Evolutionary conservation across 2,329 filamentous ascomycete genomes (phyloP).

Genomic region (Talaromyces sp.): DNA sequence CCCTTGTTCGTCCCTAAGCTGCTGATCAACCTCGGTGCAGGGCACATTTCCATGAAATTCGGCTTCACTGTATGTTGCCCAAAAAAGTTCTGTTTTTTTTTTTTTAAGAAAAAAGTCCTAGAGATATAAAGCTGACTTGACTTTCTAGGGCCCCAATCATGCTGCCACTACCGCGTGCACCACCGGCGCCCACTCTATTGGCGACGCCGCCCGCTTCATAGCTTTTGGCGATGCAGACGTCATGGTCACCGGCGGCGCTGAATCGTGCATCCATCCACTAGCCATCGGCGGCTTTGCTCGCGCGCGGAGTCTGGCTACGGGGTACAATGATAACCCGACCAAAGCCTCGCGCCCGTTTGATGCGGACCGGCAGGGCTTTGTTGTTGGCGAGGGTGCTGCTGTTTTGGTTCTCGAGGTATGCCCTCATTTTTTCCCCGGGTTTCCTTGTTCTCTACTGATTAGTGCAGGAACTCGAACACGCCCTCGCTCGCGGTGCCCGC

Average conservation of each 20-base stretch:
- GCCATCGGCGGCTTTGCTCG: slow-evolving; percentile 88
- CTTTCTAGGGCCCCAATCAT: slow-evolving; percentile 74
- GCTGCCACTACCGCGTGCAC: slow-evolving; percentile 92
- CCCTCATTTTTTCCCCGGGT: background rate
- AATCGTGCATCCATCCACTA: slow-evolving; percentile 92
- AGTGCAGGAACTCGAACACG: slow-evolving; percentile 71
- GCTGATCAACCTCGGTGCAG: slow-evolving; percentile 90
- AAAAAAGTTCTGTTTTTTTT: no score
- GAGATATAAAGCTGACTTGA: background rate
- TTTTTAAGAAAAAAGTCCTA: no score
- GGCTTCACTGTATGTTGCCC: slow-evolving; percentile 57
- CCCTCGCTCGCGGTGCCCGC: slow-evolving; percentile 66
- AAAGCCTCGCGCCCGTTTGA: slow-evolving; percentile 85
- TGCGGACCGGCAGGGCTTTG: slow-evolving; percentile 71
- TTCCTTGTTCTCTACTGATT: background rate
- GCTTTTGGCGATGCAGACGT: slow-evolving; percentile 86
- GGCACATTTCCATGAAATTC: slow-evolving; percentile 89
- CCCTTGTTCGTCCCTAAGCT: slow-evolving; percentile 90
- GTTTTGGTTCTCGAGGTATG: slow-evolving; percentile 73
- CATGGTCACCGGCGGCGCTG: slow-evolving; percentile 92
- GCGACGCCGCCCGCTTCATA: slow-evolving; percentile 89
- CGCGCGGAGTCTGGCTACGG: slow-evolving; percentile 77
- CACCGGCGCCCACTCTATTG: slow-evolving; percentile 89
- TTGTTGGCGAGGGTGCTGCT: slow-evolving; percentile 87
- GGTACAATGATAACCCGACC: slow-evolving; percentile 66